Evolutionary conservation across 78 protist species (phyloP), one percentile per base, ranked within the genome.

Genomic region (Ministeria vibrans): DNA sequence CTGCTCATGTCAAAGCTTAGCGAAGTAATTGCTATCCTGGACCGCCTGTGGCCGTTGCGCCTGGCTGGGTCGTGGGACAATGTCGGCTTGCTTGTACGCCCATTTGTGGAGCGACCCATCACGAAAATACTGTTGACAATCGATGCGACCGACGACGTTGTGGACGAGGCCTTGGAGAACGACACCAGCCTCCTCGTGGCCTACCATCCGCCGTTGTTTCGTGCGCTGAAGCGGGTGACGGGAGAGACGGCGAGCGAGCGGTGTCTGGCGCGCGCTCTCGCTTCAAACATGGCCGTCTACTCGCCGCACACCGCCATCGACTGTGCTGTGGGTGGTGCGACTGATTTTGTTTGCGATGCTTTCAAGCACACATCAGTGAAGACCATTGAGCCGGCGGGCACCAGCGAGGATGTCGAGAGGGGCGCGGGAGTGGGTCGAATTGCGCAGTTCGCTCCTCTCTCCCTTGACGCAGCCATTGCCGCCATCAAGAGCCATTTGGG

Each of bases 51-150:
- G 43, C 87, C 87, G 53, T 69, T 83, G 43, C 34, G 4, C 38
- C 66, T 78, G 34, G 87, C 87, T 27, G 87, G 68, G 75, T 20
- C 76, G 69, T 83, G 87, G 87, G 87, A 83, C 69, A 83, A 83
- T 32, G 87, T 83, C 25, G 87, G 87, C 39, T 7, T 83, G 7
- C 55, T 83, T 25, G 78, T 83, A 22, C 82, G 77, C 30, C 68
- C n/a, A 28, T 30, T 53, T 55, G 3, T 5, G 44, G 22, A 15
- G 55, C 18, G 23, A 22, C 34, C 39, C 36, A 41, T 2, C 49
- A n/a, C 0, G 59, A 25, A 6, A 28, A 41, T 70, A 27, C 49
- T 83, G 77, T 55, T 83, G 49, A 78, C 83, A 18, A 83, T 64
- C 32, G 87, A 83, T 49, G 74, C 77, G 76, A 83, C 87, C 13